Conservation (phyloP, 2,329 filamentous ascomycete species). For the Didymella arachidicola region DNA sequence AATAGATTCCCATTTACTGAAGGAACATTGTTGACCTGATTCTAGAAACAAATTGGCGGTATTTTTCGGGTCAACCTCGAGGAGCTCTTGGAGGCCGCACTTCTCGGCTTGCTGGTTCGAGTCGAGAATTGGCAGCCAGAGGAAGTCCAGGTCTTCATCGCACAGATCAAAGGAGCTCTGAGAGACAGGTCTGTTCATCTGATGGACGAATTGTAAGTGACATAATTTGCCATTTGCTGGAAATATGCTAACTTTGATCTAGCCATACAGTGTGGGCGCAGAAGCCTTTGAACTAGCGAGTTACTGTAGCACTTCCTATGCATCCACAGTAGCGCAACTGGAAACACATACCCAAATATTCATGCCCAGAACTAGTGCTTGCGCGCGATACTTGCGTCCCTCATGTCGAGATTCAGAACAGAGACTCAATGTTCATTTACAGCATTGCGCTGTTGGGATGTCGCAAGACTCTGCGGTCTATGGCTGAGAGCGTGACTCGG, state of each 20-base stretch:
- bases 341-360: not conserved
- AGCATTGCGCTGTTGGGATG: not conserved
- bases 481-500: no score
- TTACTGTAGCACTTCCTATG: not conserved
- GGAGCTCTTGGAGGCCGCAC: slow-evolving; percentile 13
- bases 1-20: not conserved
- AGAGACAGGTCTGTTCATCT: slow-evolving; percentile 35
- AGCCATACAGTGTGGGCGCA: slow-evolving; percentile 16
- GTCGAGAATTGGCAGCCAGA: slow-evolving; percentile 50
- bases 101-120: slow-evolving; percentile 26
- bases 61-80: slow-evolving; percentile 11
- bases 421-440: not conserved
- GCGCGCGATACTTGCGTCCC: not conserved
- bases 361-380: not conserved
- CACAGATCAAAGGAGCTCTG: slow-evolving; percentile 35
- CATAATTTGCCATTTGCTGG: not conserved
- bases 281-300: not conserved
- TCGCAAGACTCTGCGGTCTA: not conserved
- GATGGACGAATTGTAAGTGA: slow-evolving; percentile 33
- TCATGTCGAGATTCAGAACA: not conserved
- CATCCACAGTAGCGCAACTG: not conserved
- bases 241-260: not conserved
- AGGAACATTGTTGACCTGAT: not conserved
- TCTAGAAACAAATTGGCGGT: slow-evolving; percentile 14
- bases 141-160: slow-evolving; percentile 54